Evolutionary conservation across 2,329 filamentous ascomycete species (phyloP).

Genomic region (Elsinoe australis): DNA sequence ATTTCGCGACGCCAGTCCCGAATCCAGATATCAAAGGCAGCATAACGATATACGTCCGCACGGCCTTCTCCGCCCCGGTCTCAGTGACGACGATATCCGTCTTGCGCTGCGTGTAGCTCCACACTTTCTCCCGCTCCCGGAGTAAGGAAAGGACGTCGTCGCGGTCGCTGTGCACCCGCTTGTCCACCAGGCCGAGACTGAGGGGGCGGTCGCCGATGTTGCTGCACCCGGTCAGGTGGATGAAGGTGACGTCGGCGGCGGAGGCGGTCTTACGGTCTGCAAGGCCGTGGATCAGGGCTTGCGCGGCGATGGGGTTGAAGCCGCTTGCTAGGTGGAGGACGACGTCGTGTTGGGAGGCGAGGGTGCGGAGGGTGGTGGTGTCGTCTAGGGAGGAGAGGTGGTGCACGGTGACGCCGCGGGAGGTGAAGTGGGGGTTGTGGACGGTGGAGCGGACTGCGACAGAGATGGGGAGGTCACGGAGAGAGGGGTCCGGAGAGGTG

Average conservation of each 20-base stretch:
- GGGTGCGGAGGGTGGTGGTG: slow-evolving; percentile 1
- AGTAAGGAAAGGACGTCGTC: neutral
- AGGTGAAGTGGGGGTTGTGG: neutral
- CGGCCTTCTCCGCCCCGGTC: neutral
- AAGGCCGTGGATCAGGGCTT: slow-evolving; percentile 3
- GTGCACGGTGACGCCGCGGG: neutral
- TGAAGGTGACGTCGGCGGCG: neutral
- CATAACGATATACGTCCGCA: slow-evolving; percentile 7
- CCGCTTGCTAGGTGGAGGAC: neutral
- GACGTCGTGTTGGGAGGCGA: slow-evolving; percentile 26
- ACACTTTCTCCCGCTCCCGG: neutral
- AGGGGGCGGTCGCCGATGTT: slow-evolving; percentile 1
- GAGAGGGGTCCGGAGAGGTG: neutral
- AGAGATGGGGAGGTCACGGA: neutral
- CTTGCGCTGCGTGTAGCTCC: neutral
- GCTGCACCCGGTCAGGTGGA: neutral
- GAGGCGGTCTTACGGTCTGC: neutral
- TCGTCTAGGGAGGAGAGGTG: slow-evolving; percentile 1
- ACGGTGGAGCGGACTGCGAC: neutral
- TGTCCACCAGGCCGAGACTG: neutral
- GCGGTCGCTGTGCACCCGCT: neutral
- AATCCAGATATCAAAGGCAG: neutral
- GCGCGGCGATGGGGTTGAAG: neutral
- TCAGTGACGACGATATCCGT: neutral
- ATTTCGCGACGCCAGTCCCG: neutral